Conservation (phyloP, 1,284 basidiomycete genomes). For the Apiotrichum laibachii region DNA sequence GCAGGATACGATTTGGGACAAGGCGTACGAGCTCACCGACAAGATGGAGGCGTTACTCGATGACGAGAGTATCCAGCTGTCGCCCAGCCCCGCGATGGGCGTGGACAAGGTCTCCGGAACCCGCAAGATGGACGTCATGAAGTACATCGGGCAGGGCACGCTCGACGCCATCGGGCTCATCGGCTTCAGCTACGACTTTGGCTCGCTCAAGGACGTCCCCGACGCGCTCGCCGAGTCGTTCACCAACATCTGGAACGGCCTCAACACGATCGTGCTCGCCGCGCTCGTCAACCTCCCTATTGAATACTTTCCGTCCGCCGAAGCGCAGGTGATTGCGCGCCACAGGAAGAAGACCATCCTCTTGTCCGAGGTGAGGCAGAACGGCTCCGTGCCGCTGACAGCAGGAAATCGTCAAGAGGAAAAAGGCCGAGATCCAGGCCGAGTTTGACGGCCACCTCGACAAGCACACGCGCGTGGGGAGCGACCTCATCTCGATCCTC, state of each 20-base stretch:
- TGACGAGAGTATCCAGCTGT: constrained; percentile 50
- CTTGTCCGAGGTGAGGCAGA: not conserved
- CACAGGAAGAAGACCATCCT: not conserved
- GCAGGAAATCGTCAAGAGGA: constrained; percentile 57
- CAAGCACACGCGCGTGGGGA: constrained; percentile 52
- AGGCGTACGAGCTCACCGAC: constrained; percentile 58
- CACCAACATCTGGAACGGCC: constrained; percentile 23
- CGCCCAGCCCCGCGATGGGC: constrained; percentile 15
- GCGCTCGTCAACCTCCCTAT: constrained; percentile 50
- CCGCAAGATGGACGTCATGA: constrained; percentile 55
- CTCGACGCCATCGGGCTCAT: constrained; percentile 66
- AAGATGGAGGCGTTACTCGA: constrained; percentile 64
- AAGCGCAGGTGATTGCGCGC: not conserved
- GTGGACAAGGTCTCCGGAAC: constrained; percentile 4
- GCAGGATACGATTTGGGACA: constrained; percentile 63
- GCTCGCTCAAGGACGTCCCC: constrained; percentile 23
- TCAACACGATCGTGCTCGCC: constrained; percentile 56
- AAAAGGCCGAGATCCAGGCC: constrained; percentile 44
- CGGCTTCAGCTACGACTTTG: constrained; percentile 61
- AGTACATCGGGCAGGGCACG: constrained; percentile 62
- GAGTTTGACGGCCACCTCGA: constrained; percentile 42
- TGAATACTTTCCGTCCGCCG: not conserved
- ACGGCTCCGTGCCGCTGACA: not conserved
- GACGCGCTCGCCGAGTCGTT: constrained; percentile 40
- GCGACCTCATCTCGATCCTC: constrained; percentile 53